Evolutionary conservation across 169 alveolate species (phyloP), one percentile per base, ranked within the genome.

Genomic region (Theileria parva): DNA sequence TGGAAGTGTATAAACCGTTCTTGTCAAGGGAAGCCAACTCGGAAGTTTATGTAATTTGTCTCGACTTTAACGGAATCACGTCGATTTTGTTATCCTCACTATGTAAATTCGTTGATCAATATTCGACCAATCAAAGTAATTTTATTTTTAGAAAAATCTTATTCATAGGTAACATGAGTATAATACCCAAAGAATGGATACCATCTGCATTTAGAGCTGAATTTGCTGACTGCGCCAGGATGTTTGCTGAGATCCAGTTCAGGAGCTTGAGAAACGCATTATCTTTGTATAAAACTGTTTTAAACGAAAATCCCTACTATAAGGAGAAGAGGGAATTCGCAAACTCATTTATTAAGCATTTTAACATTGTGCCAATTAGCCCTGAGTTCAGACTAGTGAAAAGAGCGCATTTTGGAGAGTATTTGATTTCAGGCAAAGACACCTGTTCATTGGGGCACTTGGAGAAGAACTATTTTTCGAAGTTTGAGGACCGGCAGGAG

Each of bases 21-120:
- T 55, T 89, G 80, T 87, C 93, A 30, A 89, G 88, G 50, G 85
- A 80, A 25, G 83, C 80, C 27, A 86, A 85, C 53, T 76, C 93
- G 28, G 94, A 89, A 74, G 77, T 89, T 12, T 89, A 89, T 74
- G 81, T 88, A n/a, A 80, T 89, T 5, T 86, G 93, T 25, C 69
- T 89, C 23, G 73, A 84, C 27, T 89, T 89, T 48, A 89, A 89
- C 70, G 94, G 94, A 7, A 88, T 89, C 28, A 88, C 92, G 21
- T 89, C 94, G 13, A 89, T 88, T 44, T 50, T 89, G 50, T 80
- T 89, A 61, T 87, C 85, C 44, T 80, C 81, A 25, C 81, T 77
- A 53, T 89, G 93, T 60, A 84, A 64, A 72, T 71, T 71, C 74
- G 81, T 79, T 27, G 76, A 67, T 77, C 77, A 73, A 74, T 85